These are phyloP conservation scores for Epichloe sp. DNA, from an alignment of 2,329 filamentous ascomycete species.

Conservation along the genomic window DNA sequence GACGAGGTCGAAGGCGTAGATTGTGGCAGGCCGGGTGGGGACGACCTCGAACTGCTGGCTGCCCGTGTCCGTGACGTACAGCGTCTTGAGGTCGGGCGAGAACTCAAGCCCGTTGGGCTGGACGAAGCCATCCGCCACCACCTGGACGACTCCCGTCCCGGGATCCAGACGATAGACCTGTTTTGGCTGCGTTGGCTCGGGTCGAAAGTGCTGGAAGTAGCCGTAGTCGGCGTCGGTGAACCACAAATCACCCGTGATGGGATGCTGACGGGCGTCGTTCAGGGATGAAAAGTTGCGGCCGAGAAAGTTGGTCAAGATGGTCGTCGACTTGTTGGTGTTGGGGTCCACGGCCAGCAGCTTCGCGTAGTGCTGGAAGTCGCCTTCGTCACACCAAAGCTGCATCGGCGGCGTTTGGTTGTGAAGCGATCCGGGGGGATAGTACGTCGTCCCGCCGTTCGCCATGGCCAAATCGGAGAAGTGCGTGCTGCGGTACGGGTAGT, in stretches of 20 bases:
- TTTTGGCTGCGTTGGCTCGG: conserved; percentile 35
- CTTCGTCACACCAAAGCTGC: conserved; percentile 10
- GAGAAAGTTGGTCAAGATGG: conserved; percentile 45
- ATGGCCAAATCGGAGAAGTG: conserved; percentile 10
- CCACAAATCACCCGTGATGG: conserved; percentile 44
- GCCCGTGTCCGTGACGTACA: conserved; percentile 47
- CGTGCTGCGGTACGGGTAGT: conserved; percentile 9
- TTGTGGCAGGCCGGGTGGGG: conserved; percentile 3
- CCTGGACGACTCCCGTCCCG: conserved; percentile 34
- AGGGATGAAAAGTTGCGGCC: conserved; percentile 47
- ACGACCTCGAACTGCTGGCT: conserved; percentile 8
- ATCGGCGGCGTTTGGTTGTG: conserved; percentile 8
- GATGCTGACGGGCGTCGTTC: conserved; percentile 43
- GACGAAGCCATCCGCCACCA: conserved; percentile 44
- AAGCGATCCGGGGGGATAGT: conserved; percentile 9
- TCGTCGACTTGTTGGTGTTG: conserved; percentile 10
- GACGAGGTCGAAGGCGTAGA: conserved; percentile 7
- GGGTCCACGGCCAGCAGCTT: conserved; percentile 13
- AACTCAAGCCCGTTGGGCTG: conserved; percentile 46
- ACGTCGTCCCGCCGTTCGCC: conserved; percentile 12
- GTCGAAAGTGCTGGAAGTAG: conserved; percentile 43
- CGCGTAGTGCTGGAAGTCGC: conserved; percentile 37
- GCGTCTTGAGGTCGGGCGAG: conserved; percentile 35
- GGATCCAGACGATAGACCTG: conserved; percentile 47
- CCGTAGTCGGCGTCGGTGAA: conserved; percentile 52